Evolutionary conservation across 768 basidiomycete genomes (phyloP), one percentile per base, ranked within the genome.

Genomic region (Rhodotorula taiwanensis): DNA sequence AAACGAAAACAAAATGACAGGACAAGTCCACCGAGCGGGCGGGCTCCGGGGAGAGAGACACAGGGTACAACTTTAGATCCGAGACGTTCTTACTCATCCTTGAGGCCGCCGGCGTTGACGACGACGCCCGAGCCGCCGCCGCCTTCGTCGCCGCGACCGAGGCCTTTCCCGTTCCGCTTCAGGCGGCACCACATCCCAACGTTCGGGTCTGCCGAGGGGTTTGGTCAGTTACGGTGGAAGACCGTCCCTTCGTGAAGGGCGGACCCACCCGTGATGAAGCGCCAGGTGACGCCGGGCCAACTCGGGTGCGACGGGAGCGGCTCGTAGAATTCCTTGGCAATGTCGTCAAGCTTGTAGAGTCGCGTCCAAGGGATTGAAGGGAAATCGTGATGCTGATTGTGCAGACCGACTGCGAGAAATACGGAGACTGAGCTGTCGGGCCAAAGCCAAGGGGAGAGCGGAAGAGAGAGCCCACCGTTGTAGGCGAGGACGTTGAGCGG

Each of bases 381-480:
- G 77, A 99, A 98, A 77, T 99, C 95, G 77, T 99, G 95, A 76
- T 99, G 95, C 73, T 98, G 95, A 76, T 99, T 97, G 76, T 99
- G 95, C 74, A 97, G 98, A 43, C 95, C 95, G 70, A 97, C 49
- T 43, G 27, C 23, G 27, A 10, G 45, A 47, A 27, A n/a, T 7
- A 8, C n/a, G n/a, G 48, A 58, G 14, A 47, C 10, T n/a, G 10
- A 48, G 13, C 27, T 44, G 30, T 72, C 23, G 58, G 52, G 11
- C 34, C 44, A 43, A 43, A 43, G 15, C 42, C 20, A 41, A 18
- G n/a, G n/a, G n/a, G n/a, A n/a, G 39, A 16, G 36, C 51, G 45
- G 5, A 33, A 47, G 39, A 44, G 42, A 41, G 58, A n/a, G n/a
- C 64, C 65, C 89, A 5, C 5, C 94, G 69, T 99, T 99, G 76